Evolutionary conservation across 176 grass and related monocot genomes (phyloP), one percentile per base, ranked within the genome.

Genomic region (Zizania latifolia): DNA sequence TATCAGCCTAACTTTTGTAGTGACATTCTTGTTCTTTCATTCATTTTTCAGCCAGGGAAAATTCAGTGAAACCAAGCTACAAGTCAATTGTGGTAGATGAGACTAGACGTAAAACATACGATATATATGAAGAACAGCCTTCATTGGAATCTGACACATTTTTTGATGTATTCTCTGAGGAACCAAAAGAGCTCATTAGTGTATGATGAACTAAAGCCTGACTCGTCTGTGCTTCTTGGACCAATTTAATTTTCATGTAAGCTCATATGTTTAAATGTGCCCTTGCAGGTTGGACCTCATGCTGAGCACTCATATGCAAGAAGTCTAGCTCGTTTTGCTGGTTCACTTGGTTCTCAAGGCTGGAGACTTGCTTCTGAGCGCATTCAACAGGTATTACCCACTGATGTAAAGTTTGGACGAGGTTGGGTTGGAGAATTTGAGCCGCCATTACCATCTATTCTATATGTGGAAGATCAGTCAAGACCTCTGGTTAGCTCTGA

Each of bases 341-440:
- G 84, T 65, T 84, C 81, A 39, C 73, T 95, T 74, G 96, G 96
- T 37, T 59, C 89, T 55, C 81, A 78, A 58, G 89, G 86, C 17
- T 99, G 96, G 96, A 87, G 85, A 86, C 86, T 99, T 39, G 81
- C 85, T 22, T 94, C 92, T 83, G 85, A 93, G 32, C 84, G 77
- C 48, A 99, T 99, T 80, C 75, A 82, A 37, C 86, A 74, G 84
- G 88, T 81, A 32, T 82, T 99, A 72, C 96, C 96, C 58, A 35
- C 77, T 82, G 92, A 86, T 57, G 78, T 88, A 35, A 94, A 86
- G 74, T 99, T 92, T 75, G 96, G 92, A 9, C 89, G 78, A 90
- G 96, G 96, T 67, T 99, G 96, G 96, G 87, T 99, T 58, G 87
- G 73, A 60, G 96, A 99, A 74, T 94, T 86, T 74, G 92, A 99